Evolutionary conservation across 139 green algal genomes (phyloP).

Genomic region (Coccomyxa sp.): DNA sequence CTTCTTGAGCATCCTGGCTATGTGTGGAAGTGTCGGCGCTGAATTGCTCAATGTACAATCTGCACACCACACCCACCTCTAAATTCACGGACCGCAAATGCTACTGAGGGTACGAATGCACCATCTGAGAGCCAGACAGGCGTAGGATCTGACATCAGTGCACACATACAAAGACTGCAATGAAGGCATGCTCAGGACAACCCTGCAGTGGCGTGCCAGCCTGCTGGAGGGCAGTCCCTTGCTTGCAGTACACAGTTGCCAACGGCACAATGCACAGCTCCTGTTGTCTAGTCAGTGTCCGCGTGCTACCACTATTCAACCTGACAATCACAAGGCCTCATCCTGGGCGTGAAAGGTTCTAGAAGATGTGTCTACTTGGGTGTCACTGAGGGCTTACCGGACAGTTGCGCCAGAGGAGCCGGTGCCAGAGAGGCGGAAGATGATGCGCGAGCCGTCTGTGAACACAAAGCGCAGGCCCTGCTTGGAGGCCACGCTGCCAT

Average conservation of each 20-base stretch:
- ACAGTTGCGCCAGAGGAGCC: constrained; percentile 92
- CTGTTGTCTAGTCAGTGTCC: background rate
- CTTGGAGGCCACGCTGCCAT: constrained; percentile 83
- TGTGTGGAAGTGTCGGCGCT: constrained; percentile 70
- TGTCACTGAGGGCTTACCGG: constrained; percentile 32
- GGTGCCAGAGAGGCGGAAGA: constrained; percentile 93
- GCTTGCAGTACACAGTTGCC: background rate
- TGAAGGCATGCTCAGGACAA: no score
- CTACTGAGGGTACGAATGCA: no score
- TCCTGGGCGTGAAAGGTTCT: background rate
- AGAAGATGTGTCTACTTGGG: no score
- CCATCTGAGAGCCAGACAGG: no score
- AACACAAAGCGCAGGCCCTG: constrained; percentile 98
- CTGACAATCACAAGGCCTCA: background rate
- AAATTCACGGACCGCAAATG: no score
- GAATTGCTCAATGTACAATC: constrained; percentile 99
- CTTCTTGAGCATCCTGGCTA: constrained; percentile 78
- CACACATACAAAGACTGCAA: no score
- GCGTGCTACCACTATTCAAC: background rate
- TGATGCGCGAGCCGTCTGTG: constrained; percentile 90
- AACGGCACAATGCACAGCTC: no score
- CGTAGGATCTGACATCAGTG: no score
- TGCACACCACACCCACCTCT: no score
- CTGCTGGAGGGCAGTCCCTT: no score
- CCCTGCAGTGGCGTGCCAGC: no score